Conservation (phyloP, 345 rosid genomes). For the Moricandia arvensis region DNA sequence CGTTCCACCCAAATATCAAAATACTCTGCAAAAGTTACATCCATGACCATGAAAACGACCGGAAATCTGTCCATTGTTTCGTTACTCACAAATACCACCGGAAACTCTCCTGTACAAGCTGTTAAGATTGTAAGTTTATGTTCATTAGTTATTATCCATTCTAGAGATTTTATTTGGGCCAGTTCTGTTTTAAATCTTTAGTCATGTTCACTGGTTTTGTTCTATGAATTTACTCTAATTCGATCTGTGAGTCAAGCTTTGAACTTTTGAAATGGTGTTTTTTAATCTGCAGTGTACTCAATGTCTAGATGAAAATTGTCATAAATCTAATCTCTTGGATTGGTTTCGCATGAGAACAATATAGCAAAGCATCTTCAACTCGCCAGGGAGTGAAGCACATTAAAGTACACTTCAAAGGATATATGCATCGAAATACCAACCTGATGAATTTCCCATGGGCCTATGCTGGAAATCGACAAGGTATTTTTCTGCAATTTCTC, state of each 20-base stretch:
- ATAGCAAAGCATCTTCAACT: neutral
- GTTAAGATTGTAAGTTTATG: neutral
- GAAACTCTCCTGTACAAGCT: no score
- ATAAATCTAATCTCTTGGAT: neutral
- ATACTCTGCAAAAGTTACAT: neutral
- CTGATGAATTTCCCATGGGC: no score
- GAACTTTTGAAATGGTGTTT: neutral
- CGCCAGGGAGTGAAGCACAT: no score
- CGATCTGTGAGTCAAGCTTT: neutral
- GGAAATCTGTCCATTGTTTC: neutral
- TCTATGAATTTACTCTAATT: no score
- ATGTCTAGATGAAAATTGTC: neutral
- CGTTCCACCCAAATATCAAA: neutral
- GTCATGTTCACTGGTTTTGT: no score
- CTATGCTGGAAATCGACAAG: no score
- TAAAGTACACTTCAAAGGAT: no score
- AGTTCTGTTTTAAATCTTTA: no score
- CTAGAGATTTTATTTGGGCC: no score
- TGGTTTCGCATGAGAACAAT: neutral
- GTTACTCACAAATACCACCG: no score
- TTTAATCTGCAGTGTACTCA: neutral
- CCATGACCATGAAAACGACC: neutral
- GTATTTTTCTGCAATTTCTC: no score
- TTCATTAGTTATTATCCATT: neutral
- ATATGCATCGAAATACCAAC: no score